Evolutionary conservation across 208 protist species (phyloP).

Genomic region (Polymyxa betae): DNA sequence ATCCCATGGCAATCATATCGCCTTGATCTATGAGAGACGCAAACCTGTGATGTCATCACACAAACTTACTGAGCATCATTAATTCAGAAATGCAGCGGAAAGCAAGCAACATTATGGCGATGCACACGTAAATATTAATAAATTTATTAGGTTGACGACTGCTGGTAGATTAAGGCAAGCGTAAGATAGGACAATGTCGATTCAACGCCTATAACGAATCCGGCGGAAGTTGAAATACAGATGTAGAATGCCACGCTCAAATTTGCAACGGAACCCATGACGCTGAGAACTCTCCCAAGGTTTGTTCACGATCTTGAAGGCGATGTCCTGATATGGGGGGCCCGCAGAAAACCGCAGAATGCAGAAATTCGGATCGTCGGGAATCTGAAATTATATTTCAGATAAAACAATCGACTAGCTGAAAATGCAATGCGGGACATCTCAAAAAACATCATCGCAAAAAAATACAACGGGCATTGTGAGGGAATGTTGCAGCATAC

Average conservation of each 20-base stretch:
- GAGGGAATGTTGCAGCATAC: not conserved
- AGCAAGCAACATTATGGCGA: no score
- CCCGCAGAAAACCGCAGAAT: constrained; percentile 87
- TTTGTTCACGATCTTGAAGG: constrained; percentile 91
- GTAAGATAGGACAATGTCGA: no score
- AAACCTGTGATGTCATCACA: no score
- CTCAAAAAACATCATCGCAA: no score
- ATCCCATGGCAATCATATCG: not conserved
- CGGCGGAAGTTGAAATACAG: constrained; percentile 84
- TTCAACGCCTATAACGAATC: constrained; percentile 74
- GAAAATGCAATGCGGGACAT: no score
- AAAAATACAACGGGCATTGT: no score
- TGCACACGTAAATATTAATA: no score
- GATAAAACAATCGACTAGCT: not conserved
- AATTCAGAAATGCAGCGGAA: no score
- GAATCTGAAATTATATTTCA: constrained; percentile 55
- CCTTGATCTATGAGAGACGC: no score
- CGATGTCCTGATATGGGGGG: constrained; percentile 97
- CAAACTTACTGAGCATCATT: no score
- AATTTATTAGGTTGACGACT: no score
- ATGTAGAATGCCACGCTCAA: constrained; percentile 85
- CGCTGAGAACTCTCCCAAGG: constrained; percentile 90
- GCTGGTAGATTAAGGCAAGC: no score
- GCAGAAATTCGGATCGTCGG: constrained; percentile 80
- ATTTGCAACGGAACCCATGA: constrained; percentile 89